phyloP scores from a whole-genome alignment of 345 rosid genomes.

The Chamaenerion angustifolium region DNA sequence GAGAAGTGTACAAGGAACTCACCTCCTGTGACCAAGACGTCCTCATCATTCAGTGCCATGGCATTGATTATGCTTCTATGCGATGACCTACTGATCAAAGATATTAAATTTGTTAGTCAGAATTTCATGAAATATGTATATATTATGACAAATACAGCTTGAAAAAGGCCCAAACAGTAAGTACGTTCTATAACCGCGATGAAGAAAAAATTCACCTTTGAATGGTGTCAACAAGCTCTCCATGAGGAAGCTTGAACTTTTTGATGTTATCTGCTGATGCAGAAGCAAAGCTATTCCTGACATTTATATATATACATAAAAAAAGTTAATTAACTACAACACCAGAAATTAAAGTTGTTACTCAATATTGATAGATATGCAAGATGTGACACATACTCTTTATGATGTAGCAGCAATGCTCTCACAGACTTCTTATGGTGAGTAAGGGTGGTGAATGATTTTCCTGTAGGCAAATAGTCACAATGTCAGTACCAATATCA shows the following conservation, averaged over 20 bases:
- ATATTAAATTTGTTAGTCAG: not conserved
- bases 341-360: too few relatives aligned
- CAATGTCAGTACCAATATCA: too few relatives aligned
- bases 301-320: slow-evolving; percentile 3
- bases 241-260: slow-evolving; percentile 77
- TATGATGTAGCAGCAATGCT: slow-evolving; percentile 92
- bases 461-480: slow-evolving; percentile 29
- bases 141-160: not conserved
- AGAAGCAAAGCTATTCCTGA: slow-evolving; percentile 84
- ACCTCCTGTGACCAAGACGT: slow-evolving; percentile 99
- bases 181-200: slow-evolving; percentile 22
- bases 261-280: slow-evolving; percentile 97
- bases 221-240: too few relatives aligned
- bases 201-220: too few relatives aligned
- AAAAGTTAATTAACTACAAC: not conserved
- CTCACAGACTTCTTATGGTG: slow-evolving; percentile 98
- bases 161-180: too few relatives aligned
- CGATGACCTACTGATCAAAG: slow-evolving; percentile 63
- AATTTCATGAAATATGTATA: too few relatives aligned
- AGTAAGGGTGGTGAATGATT: slow-evolving; percentile 82
- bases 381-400: slow-evolving; percentile 84
- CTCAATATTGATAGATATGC: not conserved
- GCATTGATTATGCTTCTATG: slow-evolving; percentile 90
- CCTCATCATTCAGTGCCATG: slow-evolving; percentile 95
- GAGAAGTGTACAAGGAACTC: too few relatives aligned